These are phyloP conservation scores for Ocimum tenuiflorum DNA, from an alignment of 257 asterid species.

Conservation along the genomic window DNA sequence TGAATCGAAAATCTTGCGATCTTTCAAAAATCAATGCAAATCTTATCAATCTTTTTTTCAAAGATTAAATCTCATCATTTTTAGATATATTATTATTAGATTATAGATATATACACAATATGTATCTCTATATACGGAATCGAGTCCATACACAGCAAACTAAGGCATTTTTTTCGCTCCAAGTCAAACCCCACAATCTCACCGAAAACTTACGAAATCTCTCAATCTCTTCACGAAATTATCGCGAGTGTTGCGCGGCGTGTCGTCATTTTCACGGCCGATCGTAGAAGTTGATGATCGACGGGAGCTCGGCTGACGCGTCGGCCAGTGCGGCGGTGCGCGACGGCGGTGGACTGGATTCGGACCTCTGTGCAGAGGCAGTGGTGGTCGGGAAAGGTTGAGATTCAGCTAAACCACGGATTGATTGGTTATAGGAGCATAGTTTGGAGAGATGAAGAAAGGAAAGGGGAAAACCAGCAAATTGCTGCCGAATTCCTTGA, in stretches of 20 bases:
- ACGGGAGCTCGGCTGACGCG: constrained; percentile 23
- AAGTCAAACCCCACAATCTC: constrained; percentile 38
- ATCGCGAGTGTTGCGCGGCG: constrained; percentile 18
- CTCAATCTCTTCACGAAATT: not conserved
- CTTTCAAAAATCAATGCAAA: too few species aligned
- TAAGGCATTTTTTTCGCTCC: constrained; percentile 21
- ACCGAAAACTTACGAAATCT: constrained; percentile 12
- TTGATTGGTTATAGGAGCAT: not conserved
- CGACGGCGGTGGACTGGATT: constrained; percentile 46
- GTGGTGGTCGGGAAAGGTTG: constrained; percentile 32
- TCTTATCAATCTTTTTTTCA: too few species aligned
- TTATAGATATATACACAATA: too few species aligned
- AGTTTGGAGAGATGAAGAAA: constrained; percentile 35
- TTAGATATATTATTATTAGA: too few species aligned
- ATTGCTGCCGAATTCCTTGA: constrained; percentile 58
- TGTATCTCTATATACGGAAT: constrained; percentile 14
- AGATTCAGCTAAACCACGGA: not conserved
- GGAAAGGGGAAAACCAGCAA: constrained; percentile 49
- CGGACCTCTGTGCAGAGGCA: constrained; percentile 32
- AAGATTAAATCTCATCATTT: too few species aligned
- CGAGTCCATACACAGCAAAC: constrained; percentile 28
- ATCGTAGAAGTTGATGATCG: constrained; percentile 43
- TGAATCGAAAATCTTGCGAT: too few species aligned
- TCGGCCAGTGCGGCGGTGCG: constrained; percentile 52
- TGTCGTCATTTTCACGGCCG: constrained; percentile 28